Evolutionary conservation across 2,329 filamentous ascomycete species (phyloP).

Genomic region (Capronia epimyces): DNA sequence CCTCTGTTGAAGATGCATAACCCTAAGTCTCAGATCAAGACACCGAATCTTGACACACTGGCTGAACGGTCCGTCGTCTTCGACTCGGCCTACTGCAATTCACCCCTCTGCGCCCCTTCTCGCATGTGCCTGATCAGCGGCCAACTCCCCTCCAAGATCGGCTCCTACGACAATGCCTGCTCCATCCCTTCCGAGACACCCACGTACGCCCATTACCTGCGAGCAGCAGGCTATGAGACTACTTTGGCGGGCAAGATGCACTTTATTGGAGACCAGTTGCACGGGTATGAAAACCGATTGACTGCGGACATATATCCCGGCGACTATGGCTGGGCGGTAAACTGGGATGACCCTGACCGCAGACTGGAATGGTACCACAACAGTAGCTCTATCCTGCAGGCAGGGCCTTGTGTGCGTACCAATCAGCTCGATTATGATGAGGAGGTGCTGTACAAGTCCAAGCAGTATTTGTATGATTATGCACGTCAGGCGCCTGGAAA

Average conservation of each 20-base stretch:
- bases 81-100: conserved; percentile 89
- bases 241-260: conserved; percentile 95
- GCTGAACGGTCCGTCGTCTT: conserved; percentile 81
- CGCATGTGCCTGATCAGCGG: conserved; percentile 93
- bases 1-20: conserved; percentile 91
- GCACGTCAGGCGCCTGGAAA: conserved; percentile 67
- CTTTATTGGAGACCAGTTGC: conserved; percentile 89
- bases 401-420: conserved; percentile 79
- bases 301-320: conserved; percentile 95
- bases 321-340: conserved; percentile 90
- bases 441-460: conserved; percentile 88
- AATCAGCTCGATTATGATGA: conserved; percentile 96
- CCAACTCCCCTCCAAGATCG: conserved; percentile 84
- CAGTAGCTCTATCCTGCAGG: conserved; percentile 85
- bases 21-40: conserved; percentile 80
- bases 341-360: conserved; percentile 78
- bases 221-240: conserved; percentile 79
- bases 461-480: conserved; percentile 85
- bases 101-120: conserved; percentile 84
- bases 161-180: conserved; percentile 84
- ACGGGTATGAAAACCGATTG: conserved; percentile 85
- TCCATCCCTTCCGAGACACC: conserved; percentile 78
- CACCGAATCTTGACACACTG: conserved; percentile 78
- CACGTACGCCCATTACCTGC: conserved; percentile 88
- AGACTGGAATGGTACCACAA: conserved; percentile 96